Evolutionary conservation across 208 protist genomes (phyloP).

Genomic region (Crithidia bombi): DNA sequence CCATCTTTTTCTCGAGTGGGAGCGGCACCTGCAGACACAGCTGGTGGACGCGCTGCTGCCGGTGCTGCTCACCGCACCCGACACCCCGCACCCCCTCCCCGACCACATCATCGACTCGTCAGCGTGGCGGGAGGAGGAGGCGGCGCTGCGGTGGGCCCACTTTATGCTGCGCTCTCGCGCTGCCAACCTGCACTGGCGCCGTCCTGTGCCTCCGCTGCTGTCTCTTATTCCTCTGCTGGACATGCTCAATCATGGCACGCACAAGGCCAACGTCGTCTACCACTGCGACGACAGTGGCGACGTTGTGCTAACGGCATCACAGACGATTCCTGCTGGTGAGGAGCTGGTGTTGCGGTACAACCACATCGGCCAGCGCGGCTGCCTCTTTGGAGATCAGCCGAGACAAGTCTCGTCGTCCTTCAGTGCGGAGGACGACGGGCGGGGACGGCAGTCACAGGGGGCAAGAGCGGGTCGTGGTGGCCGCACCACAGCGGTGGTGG

Average conservation of each 20-base stretch:
- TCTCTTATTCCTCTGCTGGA: constrained; percentile 82
- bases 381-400: constrained; percentile 57
- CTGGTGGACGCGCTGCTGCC: constrained; percentile 48
- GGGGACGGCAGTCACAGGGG: background rate
- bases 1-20: constrained; percentile 33
- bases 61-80: constrained; percentile 15
- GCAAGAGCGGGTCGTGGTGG: background rate
- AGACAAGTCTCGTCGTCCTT: background rate
- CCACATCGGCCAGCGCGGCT: constrained; percentile 64
- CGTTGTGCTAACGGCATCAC: constrained; percentile 57
- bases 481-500: constrained; percentile 24
- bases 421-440: background rate
- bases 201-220: constrained; percentile 26
- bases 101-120: constrained; percentile 8
- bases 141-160: constrained; percentile 72
- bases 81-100: background rate
- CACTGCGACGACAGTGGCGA: constrained; percentile 24
- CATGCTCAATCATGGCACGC: constrained; percentile 78
- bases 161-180: constrained; percentile 87
- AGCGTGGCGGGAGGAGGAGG: constrained; percentile 32
- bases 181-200: constrained; percentile 54
- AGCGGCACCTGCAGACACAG: constrained; percentile 40
- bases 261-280: constrained; percentile 67
- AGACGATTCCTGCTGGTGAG: constrained; percentile 57
- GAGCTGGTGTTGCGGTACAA: constrained; percentile 82